A percentile compares a stretch with the other conserved stretches of the same genome.
Evolutionary conservation across 2,329 filamentous ascomycete genomes (phyloP).

Genomic region (Fusarium pilosicola): DNA sequence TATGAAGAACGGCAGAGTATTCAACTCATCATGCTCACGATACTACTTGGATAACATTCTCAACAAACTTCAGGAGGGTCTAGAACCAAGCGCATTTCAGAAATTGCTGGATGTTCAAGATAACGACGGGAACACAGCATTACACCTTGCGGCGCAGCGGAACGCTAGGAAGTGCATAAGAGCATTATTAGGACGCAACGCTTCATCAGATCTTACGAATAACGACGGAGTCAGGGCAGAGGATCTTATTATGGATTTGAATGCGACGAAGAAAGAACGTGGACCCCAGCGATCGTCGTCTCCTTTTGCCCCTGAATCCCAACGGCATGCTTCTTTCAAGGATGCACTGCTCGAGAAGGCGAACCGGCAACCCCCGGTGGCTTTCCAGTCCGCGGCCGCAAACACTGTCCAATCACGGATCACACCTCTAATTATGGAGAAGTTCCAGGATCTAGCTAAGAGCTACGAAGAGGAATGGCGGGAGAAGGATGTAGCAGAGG

Average conservation of each 20-base stretch:
- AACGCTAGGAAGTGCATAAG: slow-evolving; percentile 92
- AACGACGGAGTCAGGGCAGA: slow-evolving; percentile 84
- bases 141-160: slow-evolving; percentile 78
- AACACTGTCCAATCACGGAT: slow-evolving; percentile 76
- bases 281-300: slow-evolving; percentile 80
- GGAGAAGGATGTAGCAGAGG: slow-evolving; percentile 76
- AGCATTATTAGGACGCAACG: slow-evolving; percentile 80
- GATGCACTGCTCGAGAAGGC: slow-evolving; percentile 58
- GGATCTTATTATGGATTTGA: slow-evolving; percentile 80
- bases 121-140: slow-evolving; percentile 86
- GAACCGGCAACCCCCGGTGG: slow-evolving; percentile 53
- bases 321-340: slow-evolving; percentile 63
- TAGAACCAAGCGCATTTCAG: slow-evolving; percentile 80
- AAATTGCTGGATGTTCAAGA: slow-evolving; percentile 85
- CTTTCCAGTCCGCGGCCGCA: slow-evolving; percentile 71
- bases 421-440: slow-evolving; percentile 74
- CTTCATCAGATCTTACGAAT: slow-evolving; percentile 85
- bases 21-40: slow-evolving; percentile 86
- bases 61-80: slow-evolving; percentile 83
- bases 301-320: slow-evolving; percentile 71
- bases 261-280: slow-evolving; percentile 74
- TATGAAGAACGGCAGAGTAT: slow-evolving; percentile 81
- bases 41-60: slow-evolving; percentile 95
- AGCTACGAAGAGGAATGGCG: slow-evolving; percentile 80
- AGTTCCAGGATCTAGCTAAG: slow-evolving; percentile 74